Evolutionary conservation across 352 stramenopile genomes (phyloP).

Genomic region (Halophytophthora polymorphica): DNA sequence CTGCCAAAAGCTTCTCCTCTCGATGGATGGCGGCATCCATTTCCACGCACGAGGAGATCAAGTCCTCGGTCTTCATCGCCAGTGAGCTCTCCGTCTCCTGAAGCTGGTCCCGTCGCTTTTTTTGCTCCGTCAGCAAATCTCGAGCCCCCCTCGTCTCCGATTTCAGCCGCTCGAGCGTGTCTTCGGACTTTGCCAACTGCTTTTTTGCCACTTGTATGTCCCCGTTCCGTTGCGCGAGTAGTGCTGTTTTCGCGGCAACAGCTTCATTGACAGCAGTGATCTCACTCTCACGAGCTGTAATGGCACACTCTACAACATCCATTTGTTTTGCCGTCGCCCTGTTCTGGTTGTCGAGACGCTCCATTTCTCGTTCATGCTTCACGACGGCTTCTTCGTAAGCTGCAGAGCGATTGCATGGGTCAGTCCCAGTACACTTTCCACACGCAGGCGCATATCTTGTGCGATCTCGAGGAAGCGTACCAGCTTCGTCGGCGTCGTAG

Average conservation of each 20-base stretch:
- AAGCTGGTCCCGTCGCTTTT: conserved; percentile 3
- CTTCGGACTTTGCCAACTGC: conserved; percentile 13
- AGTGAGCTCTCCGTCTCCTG: conserved; percentile 9
- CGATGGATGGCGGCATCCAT: conserved; percentile 19
- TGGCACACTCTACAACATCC: conserved; percentile 21
- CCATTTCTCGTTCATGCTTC: conserved; percentile 15
- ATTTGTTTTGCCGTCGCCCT: conserved; percentile 19
- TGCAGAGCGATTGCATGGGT: conserved; percentile 12
- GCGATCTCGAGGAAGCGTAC: too few relatives aligned
- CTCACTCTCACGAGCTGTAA: conserved; percentile 21
- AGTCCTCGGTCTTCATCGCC: conserved; percentile 17
- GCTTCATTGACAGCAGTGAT: conserved; percentile 20
- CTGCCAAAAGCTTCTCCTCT: conserved; percentile 2
- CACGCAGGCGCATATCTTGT: too few relatives aligned
- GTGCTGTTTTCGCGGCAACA: conserved; percentile 15
- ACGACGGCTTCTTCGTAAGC: conserved; percentile 14
- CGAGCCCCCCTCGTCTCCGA: conserved; percentile 13
- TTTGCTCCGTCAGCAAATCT: conserved; percentile 13
- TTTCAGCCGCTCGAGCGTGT: conserved; percentile 20
- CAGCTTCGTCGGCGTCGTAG: conserved; percentile 21
- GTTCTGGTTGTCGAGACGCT: conserved; percentile 20
- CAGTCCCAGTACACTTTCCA: too few relatives aligned
- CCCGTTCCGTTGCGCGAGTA: conserved; percentile 18
- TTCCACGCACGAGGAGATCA: conserved; percentile 17
- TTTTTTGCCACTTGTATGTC: conserved; percentile 15